Evolutionary conservation across 2,329 filamentous ascomycete species (phyloP).

Genomic region (Cladosporium sp.): DNA sequence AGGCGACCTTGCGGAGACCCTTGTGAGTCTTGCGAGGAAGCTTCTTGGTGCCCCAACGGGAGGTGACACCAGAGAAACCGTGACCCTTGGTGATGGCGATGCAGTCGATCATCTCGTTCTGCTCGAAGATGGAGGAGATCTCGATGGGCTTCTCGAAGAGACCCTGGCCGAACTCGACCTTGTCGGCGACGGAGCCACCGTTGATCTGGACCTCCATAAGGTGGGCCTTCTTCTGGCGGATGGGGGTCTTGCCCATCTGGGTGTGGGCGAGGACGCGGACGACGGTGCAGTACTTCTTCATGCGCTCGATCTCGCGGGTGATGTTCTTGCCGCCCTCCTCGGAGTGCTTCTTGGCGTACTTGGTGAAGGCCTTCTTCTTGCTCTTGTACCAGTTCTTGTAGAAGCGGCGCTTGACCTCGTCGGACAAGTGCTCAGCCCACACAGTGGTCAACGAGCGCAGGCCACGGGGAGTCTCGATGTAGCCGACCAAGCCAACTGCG

Average conservation of each 20-base stretch:
- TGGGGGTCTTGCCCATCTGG: conserved; percentile 97
- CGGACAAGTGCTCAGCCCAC: conserved; percentile 98
- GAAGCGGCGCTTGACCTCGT: conserved; percentile 99
- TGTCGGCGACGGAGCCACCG: conserved; percentile 91
- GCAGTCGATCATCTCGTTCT: conserved; percentile 99
- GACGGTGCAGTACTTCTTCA: conserved; percentile 99
- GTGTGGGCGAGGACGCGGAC: conserved; percentile 99
- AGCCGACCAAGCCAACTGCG: conserved; percentile 98
- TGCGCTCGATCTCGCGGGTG: conserved; percentile 97
- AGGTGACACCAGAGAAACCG: conserved; percentile 95
- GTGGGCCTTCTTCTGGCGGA: conserved; percentile 99
- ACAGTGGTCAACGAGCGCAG: conserved; percentile 99
- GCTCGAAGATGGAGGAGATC: conserved; percentile 93
- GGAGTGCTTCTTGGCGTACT: conserved; percentile 99
- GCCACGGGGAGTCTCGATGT: conserved; percentile 99
- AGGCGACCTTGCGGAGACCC: conserved; percentile 99
- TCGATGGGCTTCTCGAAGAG: conserved; percentile 99
- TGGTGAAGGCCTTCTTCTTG: conserved; percentile 99
- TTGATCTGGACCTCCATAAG: conserved; percentile 99
- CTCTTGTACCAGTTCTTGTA: conserved; percentile 99
- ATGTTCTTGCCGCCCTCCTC: conserved; percentile 86
- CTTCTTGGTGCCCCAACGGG: conserved; percentile 99
- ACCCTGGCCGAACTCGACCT: conserved; percentile 91
- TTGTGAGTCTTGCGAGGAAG: conserved; percentile 99
- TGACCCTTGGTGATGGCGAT: conserved; percentile 99